phyloP scores from a whole-genome alignment of 1,284 basidiomycete genomes.

The Moesziomyces parantarcticus region DNA sequence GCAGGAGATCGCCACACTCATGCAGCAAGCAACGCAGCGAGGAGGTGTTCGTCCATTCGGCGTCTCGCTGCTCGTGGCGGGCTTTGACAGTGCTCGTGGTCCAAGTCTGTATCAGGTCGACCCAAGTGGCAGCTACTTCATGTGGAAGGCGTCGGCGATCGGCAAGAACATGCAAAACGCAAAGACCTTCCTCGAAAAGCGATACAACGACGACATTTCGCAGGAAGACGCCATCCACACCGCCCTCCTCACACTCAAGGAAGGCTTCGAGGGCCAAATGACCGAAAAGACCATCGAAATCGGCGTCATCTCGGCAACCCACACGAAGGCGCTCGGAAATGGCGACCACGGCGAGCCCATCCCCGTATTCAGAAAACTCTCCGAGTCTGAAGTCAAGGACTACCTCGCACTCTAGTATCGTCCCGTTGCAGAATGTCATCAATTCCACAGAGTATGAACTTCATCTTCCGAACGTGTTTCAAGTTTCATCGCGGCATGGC shows the following conservation, averaged over 20 bases:
- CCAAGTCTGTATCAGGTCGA: conserved; percentile 97
- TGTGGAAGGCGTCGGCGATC: conserved; percentile 99
- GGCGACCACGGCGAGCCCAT: conserved; percentile 34
- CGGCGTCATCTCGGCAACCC: conserved; percentile 78
- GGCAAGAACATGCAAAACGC: conserved; percentile 99
- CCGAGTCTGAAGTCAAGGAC: conserved; percentile 60
- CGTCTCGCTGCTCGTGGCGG: conserved; percentile 94
- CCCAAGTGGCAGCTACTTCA: conserved; percentile 91
- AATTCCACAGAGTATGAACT: not conserved
- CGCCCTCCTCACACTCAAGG: conserved; percentile 96
- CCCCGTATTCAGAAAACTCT: conserved; percentile 63
- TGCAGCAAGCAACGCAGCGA: conserved; percentile 99
- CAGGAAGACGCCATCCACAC: conserved; percentile 99
- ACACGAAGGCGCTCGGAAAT: conserved; percentile 40
- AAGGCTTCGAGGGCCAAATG: conserved; percentile 99
- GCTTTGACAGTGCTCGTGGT: conserved; percentile 91
- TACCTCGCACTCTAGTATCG: conserved; percentile 46
- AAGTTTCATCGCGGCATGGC: no score
- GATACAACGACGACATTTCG: conserved; percentile 99
- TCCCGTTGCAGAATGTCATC: not conserved
- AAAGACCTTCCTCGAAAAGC: conserved; percentile 97
- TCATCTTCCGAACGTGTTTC: not conserved
- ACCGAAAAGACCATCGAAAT: conserved; percentile 99
- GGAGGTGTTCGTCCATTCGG: conserved; percentile 98
- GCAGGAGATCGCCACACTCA: conserved; percentile 95